phyloP scores from a whole-genome alignment of 495 filamentous ascomycete genomes.

The Hyaloscypha variabilis region DNA sequence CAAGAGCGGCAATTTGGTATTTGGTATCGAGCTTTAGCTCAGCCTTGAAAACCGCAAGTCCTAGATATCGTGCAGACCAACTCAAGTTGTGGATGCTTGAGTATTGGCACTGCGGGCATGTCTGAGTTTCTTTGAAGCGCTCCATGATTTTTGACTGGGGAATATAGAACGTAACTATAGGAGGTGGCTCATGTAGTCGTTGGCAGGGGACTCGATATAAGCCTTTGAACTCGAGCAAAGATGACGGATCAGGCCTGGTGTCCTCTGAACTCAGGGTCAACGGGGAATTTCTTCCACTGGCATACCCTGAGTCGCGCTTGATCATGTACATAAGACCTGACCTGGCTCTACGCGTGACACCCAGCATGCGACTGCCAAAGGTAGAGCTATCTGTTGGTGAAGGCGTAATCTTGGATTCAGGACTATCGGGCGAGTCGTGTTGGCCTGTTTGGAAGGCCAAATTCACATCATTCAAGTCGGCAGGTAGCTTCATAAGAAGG shows the following conservation, averaged over 20 bases:
- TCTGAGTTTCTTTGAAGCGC: neutral
- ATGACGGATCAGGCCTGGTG: neutral
- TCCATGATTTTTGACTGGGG: neutral
- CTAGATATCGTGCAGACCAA: conserved; percentile 3
- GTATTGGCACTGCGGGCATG: neutral
- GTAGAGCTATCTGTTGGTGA: neutral
- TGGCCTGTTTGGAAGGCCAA: neutral
- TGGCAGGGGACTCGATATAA: neutral
- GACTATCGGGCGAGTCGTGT: neutral
- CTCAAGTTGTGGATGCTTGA: conserved; percentile 3
- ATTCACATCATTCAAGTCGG: neutral
- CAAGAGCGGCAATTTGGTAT: conserved; percentile 4
- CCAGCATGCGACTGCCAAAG: neutral
- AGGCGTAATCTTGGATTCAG: neutral
- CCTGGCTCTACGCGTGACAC: too few relatives aligned
- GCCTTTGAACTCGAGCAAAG: neutral
- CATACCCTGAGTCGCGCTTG: conserved; percentile 3
- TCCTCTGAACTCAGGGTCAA: neutral
- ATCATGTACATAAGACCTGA: too few relatives aligned
- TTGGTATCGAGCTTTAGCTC: conserved; percentile 8
- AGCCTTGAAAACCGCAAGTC: conserved; percentile 2
- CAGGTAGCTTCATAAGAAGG: neutral
- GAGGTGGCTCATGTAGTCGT: neutral
- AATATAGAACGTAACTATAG: neutral
- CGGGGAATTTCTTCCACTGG: neutral